A percentile compares a stretch with the other conserved stretches of the same genome.
Conservation (phyloP, 108 stramenopile genomes). For the Discostella stelligeroides region DNA sequence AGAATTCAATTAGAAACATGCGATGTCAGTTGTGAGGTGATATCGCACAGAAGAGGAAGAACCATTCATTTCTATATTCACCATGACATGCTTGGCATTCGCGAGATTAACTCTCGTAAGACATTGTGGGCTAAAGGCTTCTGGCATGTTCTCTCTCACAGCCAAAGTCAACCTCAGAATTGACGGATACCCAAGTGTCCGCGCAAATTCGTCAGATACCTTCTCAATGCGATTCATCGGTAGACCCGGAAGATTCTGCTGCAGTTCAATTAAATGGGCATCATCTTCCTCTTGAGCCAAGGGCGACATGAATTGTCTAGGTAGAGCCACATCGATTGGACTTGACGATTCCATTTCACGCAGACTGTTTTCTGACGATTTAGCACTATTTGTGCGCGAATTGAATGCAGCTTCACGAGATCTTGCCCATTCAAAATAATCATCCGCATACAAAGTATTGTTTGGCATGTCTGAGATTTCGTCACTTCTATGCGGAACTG, state of each 20-base stretch:
- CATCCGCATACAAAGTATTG: constrained; percentile 49
- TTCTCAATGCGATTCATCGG: constrained; percentile 63
- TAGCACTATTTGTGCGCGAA: constrained; percentile 1
- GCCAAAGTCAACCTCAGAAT: constrained; percentile 67
- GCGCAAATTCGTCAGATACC: constrained; percentile 62
- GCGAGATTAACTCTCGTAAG: constrained; percentile 59
- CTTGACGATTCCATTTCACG: constrained; percentile 16
- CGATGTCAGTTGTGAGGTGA: not conserved
- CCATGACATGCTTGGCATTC: constrained; percentile 64
- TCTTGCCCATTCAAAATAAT: constrained; percentile 43
- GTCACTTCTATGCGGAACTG: constrained; percentile 14
- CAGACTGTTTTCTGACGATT: not conserved
- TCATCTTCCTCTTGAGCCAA: constrained; percentile 21
- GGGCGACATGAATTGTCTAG: constrained; percentile 25
- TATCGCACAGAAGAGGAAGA: not conserved
- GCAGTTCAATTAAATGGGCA: constrained; percentile 53
- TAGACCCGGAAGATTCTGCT: constrained; percentile 64
- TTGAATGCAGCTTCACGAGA: constrained; percentile 19
- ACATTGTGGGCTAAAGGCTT: constrained; percentile 58
- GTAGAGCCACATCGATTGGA: constrained; percentile 16
- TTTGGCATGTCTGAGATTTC: not conserved
- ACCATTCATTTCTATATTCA: constrained; percentile 4
- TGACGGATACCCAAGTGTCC: constrained; percentile 69
- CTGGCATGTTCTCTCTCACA: constrained; percentile 83
- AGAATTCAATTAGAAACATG: not conserved